Evolutionary conservation across 805 yeast genomes (phyloP).

Genomic region (Vanderwaltozyma yarrowii): DNA sequence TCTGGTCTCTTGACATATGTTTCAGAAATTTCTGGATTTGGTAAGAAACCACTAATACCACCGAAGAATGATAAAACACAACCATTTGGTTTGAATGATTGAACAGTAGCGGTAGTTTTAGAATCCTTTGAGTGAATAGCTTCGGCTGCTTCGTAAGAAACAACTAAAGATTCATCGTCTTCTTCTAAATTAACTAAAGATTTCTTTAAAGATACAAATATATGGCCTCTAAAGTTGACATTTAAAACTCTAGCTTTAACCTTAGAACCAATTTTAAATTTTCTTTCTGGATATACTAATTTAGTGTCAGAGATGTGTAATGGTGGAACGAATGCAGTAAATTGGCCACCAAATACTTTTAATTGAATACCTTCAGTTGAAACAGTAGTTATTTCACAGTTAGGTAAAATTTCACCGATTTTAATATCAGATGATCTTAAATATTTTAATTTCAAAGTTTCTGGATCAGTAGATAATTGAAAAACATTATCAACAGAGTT

Average conservation of each 20-base stretch:
- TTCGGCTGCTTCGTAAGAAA: conserved; percentile 42
- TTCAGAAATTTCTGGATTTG: conserved; percentile 83
- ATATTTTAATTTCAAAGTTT: conserved; percentile 52
- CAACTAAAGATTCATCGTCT: conserved; percentile 24
- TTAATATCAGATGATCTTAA: conserved; percentile 65
- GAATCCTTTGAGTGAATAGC: conserved; percentile 30
- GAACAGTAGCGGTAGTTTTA: conserved; percentile 64
- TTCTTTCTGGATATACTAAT: conserved; percentile 82
- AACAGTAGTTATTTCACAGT: conserved; percentile 47
- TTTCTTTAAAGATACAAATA: conserved; percentile 70
- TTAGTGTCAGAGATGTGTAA: conserved; percentile 76
- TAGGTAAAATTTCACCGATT: conserved; percentile 53
- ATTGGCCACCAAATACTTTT: conserved; percentile 49
- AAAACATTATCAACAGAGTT: conserved; percentile 56
- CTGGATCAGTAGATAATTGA: conserved; percentile 59
- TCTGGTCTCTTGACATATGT: conserved; percentile 68
- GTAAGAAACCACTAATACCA: conserved; percentile 65
- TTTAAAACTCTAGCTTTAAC: conserved; percentile 65
- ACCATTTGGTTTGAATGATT: conserved; percentile 62
- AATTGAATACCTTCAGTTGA: conserved; percentile 57
- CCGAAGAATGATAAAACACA: conserved; percentile 81
- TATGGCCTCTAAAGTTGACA: conserved; percentile 36
- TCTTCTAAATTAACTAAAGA: conserved; percentile 51
- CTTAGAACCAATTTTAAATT: conserved; percentile 75
- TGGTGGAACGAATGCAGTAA: conserved; percentile 65